Evolutionary conservation across 352 stramenopile genomes (phyloP).

Genomic region (Blastocystis sp.): DNA sequence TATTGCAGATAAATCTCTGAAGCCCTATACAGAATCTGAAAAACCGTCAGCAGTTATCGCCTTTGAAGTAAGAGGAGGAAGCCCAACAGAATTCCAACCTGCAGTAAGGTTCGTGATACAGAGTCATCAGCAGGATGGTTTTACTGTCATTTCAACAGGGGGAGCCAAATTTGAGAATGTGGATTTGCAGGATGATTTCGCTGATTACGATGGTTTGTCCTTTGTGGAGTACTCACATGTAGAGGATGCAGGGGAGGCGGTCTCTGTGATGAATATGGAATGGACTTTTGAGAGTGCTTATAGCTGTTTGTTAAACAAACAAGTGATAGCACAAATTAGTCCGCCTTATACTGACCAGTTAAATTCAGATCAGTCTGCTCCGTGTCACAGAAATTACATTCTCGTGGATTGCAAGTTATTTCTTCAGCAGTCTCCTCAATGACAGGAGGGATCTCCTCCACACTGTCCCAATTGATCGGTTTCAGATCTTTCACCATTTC

Average conservation of each 20-base stretch:
- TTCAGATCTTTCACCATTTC: conserved; percentile 59
- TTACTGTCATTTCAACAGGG: not conserved
- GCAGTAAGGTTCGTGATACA: not conserved
- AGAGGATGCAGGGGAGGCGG: conserved; percentile 10
- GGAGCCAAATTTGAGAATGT: conserved; percentile 33
- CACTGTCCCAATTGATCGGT: conserved; percentile 55
- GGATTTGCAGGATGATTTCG: conserved; percentile 56
- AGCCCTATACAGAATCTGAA: not conserved
- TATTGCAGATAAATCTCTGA: conserved; percentile 1
- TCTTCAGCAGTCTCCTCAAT: not conserved
- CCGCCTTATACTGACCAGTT: conserved; percentile 44
- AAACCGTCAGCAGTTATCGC: not conserved
- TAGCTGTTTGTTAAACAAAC: not conserved
- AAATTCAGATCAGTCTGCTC: conserved; percentile 14
- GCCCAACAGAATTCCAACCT: not conserved
- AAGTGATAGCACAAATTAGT: conserved; percentile 24
- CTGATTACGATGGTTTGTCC: conserved; percentile 36
- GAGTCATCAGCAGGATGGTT: conserved; percentile 2
- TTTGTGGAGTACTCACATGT: not conserved
- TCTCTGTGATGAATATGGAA: conserved; percentile 37
- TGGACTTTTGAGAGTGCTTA: not conserved
- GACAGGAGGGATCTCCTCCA: not conserved
- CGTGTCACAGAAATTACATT: conserved; percentile 29
- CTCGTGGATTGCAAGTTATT: not conserved
- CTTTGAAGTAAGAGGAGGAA: conserved; percentile 42